Evolutionary conservation across 352 stramenopile genomes (phyloP).

Genomic region (Globisporangium camurandrum): DNA sequence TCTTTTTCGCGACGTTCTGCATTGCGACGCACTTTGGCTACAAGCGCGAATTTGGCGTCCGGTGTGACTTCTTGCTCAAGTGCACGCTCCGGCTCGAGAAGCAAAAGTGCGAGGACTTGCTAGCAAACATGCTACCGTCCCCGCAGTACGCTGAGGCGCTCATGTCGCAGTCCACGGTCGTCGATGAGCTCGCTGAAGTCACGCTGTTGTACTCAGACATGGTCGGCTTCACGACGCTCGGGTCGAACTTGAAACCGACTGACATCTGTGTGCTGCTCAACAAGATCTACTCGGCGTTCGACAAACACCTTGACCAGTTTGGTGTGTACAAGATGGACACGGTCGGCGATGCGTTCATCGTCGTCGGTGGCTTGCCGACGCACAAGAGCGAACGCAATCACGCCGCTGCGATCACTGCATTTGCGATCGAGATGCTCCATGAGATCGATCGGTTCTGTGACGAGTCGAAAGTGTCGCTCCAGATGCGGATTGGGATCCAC

Average conservation of each 20-base stretch:
- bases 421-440: constrained; percentile 81
- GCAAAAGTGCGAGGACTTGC: constrained; percentile 73
- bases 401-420: constrained; percentile 62
- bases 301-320: constrained; percentile 70
- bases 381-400: constrained; percentile 72
- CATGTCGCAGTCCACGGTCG: constrained; percentile 64
- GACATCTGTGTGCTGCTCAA: constrained; percentile 78
- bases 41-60: constrained; percentile 51
- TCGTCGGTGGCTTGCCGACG: constrained; percentile 59
- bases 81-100: constrained; percentile 70
- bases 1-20: constrained; percentile 24
- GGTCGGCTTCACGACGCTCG: constrained; percentile 74
- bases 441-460: constrained; percentile 75
- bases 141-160: constrained; percentile 62
- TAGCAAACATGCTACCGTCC: constrained; percentile 83
- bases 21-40: constrained; percentile 46
- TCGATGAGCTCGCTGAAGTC: constrained; percentile 77
- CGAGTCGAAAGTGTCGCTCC: constrained; percentile 51
- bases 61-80: constrained; percentile 73
- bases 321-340: constrained; percentile 87
- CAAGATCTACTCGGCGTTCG: constrained; percentile 76
- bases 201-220: constrained; percentile 85
- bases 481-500: constrained; percentile 85
- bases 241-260: constrained; percentile 41
- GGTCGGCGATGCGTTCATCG: constrained; percentile 81